These are phyloP conservation scores for Diaporthe caulivora DNA, from an alignment of 2,329 filamentous ascomycete genomes.

Conservation along the genomic window DNA sequence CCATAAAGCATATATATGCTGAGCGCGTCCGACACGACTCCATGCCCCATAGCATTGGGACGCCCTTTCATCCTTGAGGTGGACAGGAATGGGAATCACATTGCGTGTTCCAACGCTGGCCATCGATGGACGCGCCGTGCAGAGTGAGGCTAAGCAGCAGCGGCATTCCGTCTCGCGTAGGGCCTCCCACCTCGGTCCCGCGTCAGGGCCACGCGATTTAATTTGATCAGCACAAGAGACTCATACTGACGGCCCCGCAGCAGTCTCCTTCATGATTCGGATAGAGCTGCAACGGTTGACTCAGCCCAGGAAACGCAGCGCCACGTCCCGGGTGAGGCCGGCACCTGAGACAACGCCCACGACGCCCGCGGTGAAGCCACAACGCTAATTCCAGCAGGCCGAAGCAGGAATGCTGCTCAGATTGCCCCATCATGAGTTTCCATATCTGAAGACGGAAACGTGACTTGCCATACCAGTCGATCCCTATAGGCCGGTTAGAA, in stretches of 20 bases:
- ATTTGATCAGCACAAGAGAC: neutral
- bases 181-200: neutral
- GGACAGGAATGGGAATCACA: slow-evolving; percentile 26
- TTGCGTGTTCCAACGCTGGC: slow-evolving; percentile 1
- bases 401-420: slow-evolving; percentile 25
- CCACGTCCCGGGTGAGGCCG: slow-evolving; percentile 20
- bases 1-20: slow-evolving; percentile 25
- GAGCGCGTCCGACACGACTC: neutral
- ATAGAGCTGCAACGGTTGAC: slow-evolving; percentile 20
- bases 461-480: neutral
- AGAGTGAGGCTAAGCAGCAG: neutral
- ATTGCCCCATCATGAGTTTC: neutral
- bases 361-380: neutral
- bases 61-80: neutral
- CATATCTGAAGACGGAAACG: slow-evolving; percentile 27
- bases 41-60: neutral
- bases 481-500: slow-evolving; percentile 22
- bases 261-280: neutral
- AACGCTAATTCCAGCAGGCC: slow-evolving; percentile 1
- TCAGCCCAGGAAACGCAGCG: slow-evolving; percentile 15
- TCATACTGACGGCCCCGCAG: neutral
- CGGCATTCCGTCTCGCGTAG: slow-evolving; percentile 5
- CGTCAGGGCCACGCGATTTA: neutral
- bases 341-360: slow-evolving; percentile 23
- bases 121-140: neutral